Evolutionary conservation across 2,329 filamentous ascomycete genomes (phyloP).

Genomic region (Capronia coronata): DNA sequence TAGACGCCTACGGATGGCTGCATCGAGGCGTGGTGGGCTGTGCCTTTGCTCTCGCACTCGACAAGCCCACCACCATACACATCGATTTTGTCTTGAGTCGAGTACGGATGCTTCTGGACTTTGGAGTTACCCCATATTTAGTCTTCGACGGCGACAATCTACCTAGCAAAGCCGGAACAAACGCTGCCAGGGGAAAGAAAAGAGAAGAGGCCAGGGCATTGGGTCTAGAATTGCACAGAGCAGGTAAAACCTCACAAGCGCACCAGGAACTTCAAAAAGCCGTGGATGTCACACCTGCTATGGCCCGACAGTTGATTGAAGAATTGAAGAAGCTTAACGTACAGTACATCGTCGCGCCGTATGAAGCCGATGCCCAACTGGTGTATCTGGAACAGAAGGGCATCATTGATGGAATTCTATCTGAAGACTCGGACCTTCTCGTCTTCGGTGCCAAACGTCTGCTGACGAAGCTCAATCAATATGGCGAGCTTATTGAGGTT

Average conservation of each 20-base stretch:
- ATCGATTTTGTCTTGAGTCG: slow-evolving; percentile 85
- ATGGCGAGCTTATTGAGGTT: slow-evolving; percentile 88
- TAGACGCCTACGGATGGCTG: slow-evolving; percentile 97
- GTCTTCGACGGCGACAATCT: slow-evolving; percentile 95
- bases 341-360: slow-evolving; percentile 87
- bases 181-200: slow-evolving; percentile 66
- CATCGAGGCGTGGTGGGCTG: slow-evolving; percentile 88
- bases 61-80: slow-evolving; percentile 83
- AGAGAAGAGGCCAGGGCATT: slow-evolving; percentile 69
- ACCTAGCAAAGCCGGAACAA: slow-evolving; percentile 85
- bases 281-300: slow-evolving; percentile 90
- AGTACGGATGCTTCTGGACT: slow-evolving; percentile 89
- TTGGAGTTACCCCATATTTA: slow-evolving; percentile 87
- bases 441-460: slow-evolving; percentile 90
- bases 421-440: slow-evolving; percentile 91
- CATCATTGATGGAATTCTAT: slow-evolving; percentile 78
- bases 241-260: slow-evolving; percentile 74
- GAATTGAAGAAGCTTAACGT: slow-evolving; percentile 75
- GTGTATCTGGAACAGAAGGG: slow-evolving; percentile 87
- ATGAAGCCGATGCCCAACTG: slow-evolving; percentile 95
- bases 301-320: slow-evolving; percentile 87
- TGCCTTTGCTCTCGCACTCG: slow-evolving; percentile 82
- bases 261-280: slow-evolving; percentile 87
- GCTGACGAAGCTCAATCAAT: slow-evolving; percentile 88
- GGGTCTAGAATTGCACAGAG: slow-evolving; percentile 71